A percentile compares a stretch with the other conserved stretches of the same genome.
These are phyloP conservation scores for Fusarium udum DNA, from an alignment of 2,329 filamentous ascomycete species.

Conservation along the genomic window DNA sequence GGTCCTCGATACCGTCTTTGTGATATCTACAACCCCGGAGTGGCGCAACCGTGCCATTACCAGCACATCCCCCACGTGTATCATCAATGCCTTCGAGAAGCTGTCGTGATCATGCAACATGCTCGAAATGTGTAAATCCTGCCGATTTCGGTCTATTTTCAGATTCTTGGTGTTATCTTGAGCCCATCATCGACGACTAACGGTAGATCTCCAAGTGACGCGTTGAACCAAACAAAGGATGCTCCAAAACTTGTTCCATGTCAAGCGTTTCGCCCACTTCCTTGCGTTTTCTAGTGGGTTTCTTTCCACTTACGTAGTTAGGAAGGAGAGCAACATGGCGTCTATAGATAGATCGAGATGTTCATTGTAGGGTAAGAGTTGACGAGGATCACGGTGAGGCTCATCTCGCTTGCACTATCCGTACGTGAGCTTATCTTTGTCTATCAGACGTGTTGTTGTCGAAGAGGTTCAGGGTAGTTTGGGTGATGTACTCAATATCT, in stretches of 20 bases:
- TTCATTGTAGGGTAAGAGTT: not conserved
- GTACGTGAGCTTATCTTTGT: not conserved
- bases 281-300: conserved; percentile 9
- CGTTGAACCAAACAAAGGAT: not conserved
- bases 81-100: conserved; percentile 11
- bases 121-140: not conserved
- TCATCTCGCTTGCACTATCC: not conserved
- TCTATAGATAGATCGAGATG: not conserved
- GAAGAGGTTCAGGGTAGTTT: not conserved
- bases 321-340: conserved; percentile 5
- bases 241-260: conserved; percentile 1
- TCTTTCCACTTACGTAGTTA: conserved; percentile 5
- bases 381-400: not conserved
- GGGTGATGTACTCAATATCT: not conserved
- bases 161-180: not conserved
- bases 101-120: conserved; percentile 1
- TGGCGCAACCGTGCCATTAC: not conserved
- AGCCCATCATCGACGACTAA: not conserved
- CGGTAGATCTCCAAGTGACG: not conserved
- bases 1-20: not conserved
- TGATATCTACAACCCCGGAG: conserved; percentile 25
- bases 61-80: not conserved
- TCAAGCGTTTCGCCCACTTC: not conserved
- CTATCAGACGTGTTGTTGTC: not conserved
- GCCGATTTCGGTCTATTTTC: conserved; percentile 1